Evolutionary conservation across 371 early-diverging fungal species (phyloP), one percentile per base, ranked within the genome.

Genomic region (Mucor circinelloides): DNA sequence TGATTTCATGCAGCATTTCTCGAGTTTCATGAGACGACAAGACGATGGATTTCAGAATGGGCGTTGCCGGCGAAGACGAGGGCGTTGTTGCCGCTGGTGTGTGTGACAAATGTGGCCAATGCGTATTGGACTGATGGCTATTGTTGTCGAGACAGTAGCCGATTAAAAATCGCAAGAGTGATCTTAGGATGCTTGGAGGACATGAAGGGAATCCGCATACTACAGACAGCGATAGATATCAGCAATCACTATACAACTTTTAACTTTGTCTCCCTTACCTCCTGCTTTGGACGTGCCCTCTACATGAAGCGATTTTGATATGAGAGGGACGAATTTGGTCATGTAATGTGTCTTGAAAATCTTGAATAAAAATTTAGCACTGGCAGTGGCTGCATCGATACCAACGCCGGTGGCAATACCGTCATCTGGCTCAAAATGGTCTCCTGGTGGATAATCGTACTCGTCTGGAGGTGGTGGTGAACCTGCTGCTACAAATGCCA

Each of bases 1-100:
- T 66, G 52, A 91, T 80, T 70, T 95, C 95, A 70, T 93, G 92
- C 19, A 92, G 80, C 66, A 91, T 84, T 67, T 92, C 92, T 6
- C 93, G 78, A 25, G 89, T 91, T 66, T 85, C 86, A 25, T 88
- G 84, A 0, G 86, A 83, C 2, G 85, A 84, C 1, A 91, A 72
- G 2, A 95, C 82, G 32, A 93, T 87, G 2, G 88, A 87, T 67
- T 88, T 90, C 15, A 90, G 70, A 28, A 91, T 88, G 1, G 89
- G 89, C 9, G 85, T 87, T 2, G 91, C 89, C 3, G 89, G 89
- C 6, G 89, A 87, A 21, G 89, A 84, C 3, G 89, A 87, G 21
- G 89, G 83, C 8, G 74, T 68, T 23, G 79, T 65, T 3, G 81
- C 69, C 10, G 74, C 63, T 8, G 77, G 64, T 3, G 74, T 67